Percentiles rank a stretch among this genome's conserved stretches.
phyloP scores from a whole-genome alignment of 2,329 filamentous ascomycete genomes.

The Aspergillus sp. region DNA sequence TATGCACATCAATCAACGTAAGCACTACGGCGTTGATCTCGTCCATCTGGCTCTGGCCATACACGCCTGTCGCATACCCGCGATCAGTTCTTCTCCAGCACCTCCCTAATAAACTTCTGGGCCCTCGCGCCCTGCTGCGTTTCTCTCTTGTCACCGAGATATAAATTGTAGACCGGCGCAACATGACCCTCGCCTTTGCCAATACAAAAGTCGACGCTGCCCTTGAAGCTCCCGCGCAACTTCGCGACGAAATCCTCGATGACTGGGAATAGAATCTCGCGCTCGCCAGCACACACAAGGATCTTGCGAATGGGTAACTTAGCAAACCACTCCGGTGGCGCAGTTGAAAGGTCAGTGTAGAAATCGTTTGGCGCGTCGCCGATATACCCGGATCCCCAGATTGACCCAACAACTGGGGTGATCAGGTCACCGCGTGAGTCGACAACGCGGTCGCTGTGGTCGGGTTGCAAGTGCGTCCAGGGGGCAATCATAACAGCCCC shows the following conservation, averaged over 20 bases:
- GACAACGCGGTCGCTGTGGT: conserved; percentile 41
- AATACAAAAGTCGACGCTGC: conserved; percentile 35
- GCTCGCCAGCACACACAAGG: conserved; percentile 54
- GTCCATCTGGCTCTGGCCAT: too few species aligned
- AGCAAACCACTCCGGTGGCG: conserved; percentile 55
- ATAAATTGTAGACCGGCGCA: conserved; percentile 42
- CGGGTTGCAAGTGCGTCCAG: conserved; percentile 55
- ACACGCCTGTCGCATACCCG: too few species aligned
- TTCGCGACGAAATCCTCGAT: conserved; percentile 53
- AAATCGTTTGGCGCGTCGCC: conserved; percentile 42
- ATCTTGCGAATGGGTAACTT: conserved; percentile 50
- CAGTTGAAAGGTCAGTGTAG: conserved; percentile 55
- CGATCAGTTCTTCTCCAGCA: conserved; percentile 18
- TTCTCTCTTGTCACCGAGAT: conserved; percentile 35
- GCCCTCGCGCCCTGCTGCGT: conserved; percentile 42
- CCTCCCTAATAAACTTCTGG: conserved; percentile 34
- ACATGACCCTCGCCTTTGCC: conserved; percentile 43
- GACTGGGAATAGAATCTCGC: conserved; percentile 58
- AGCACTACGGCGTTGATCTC: not conserved
- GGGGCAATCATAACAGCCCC: conserved; percentile 58
- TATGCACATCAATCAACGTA: not conserved
- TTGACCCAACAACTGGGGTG: conserved; percentile 35
- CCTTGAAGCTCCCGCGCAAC: conserved; percentile 38
- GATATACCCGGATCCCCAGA: conserved; percentile 53
- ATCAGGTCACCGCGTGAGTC: conserved; percentile 57